Percentiles rank a stretch among this genome's conserved stretches.
phyloP scores from a whole-genome alignment of 208 protist species.

The Acanthamoeba sp. region DNA sequence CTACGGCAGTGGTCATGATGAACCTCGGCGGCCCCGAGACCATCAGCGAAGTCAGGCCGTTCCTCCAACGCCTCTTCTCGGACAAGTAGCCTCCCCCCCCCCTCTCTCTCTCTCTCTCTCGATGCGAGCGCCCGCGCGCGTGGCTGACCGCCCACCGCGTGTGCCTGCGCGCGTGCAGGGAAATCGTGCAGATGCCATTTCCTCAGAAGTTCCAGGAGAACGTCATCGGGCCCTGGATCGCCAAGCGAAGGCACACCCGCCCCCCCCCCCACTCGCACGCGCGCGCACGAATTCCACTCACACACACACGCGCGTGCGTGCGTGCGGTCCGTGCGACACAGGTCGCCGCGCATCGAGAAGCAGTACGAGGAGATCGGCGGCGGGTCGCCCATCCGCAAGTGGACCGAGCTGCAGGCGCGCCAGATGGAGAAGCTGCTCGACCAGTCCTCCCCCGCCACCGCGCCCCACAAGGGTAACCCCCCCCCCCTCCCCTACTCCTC shows the following conservation, averaged over 20 bases:
- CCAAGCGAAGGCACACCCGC: constrained; percentile 75
- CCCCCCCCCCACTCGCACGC: background rate
- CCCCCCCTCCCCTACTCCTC: background rate
- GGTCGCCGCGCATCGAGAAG: constrained; percentile 26
- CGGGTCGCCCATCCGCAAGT: constrained; percentile 87
- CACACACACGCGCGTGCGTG: too few species aligned
- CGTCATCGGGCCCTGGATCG: constrained; percentile 81
- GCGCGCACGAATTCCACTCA: too few species aligned
- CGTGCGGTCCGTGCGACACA: too few species aligned
- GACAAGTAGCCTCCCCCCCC: constrained; percentile 68
- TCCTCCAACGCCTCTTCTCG: constrained; percentile 88
- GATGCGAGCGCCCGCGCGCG: too few species aligned
- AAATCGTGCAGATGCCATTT: constrained; percentile 88
- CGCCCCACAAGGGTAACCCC: constrained; percentile 74
- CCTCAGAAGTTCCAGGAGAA: constrained; percentile 69
- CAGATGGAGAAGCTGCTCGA: constrained; percentile 80
- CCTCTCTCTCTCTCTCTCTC: too few species aligned
- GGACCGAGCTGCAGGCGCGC: constrained; percentile 84
- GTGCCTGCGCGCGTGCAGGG: background rate
- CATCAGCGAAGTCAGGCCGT: constrained; percentile 87
- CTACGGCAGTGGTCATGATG: constrained; percentile 85
- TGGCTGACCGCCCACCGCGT: too few species aligned
- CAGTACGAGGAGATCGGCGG: constrained; percentile 88
- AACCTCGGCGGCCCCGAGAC: constrained; percentile 88
- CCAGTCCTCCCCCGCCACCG: constrained; percentile 27